Percentiles rank a stretch among this genome's conserved stretches.
phyloP scores from a whole-genome alignment of 1,284 basidiomycete species.

The Sporisorium exsertum region DNA sequence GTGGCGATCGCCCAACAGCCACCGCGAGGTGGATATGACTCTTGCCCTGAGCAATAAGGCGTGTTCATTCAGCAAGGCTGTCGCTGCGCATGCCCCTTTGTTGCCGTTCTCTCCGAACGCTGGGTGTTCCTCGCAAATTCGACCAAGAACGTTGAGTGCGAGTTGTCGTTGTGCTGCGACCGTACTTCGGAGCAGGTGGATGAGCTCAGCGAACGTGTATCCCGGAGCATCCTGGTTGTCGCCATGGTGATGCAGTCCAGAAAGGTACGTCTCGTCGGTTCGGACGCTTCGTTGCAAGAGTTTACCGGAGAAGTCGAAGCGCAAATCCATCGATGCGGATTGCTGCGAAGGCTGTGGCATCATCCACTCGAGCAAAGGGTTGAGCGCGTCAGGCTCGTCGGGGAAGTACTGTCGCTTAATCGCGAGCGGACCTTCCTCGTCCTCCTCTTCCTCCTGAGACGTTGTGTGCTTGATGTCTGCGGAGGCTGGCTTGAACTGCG shows the following conservation, averaged over 20 bases:
- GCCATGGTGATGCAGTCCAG: conserved; percentile 86
- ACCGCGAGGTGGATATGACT: conserved; percentile 49
- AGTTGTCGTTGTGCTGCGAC: conserved; percentile 84
- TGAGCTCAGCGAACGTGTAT: conserved; percentile 88
- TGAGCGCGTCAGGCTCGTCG: conserved; percentile 70
- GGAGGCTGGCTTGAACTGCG: conserved; percentile 68
- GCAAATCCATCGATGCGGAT: conserved; percentile 21
- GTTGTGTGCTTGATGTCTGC: conserved; percentile 4
- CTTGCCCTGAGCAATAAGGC: conserved; percentile 27
- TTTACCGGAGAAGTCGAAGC: conserved; percentile 61
- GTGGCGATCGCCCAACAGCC: conserved; percentile 56
- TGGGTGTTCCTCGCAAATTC: conserved; percentile 70
- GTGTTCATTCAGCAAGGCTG: conserved; percentile 20
- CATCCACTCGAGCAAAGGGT: conserved; percentile 61
- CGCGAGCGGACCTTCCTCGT: conserved; percentile 82
- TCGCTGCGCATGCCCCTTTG: neutral
- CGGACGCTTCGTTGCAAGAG: conserved; percentile 21
- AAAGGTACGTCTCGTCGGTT: conserved; percentile 51
- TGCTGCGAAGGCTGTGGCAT: conserved; percentile 17
- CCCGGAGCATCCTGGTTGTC: conserved; percentile 82
- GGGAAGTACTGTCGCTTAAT: conserved; percentile 89
- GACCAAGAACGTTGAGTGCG: conserved; percentile 81
- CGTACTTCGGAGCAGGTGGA: conserved; percentile 82
- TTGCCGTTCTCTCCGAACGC: conserved; percentile 1
- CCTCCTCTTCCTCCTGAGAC: conserved; percentile 68